A percentile compares a stretch with the other conserved stretches of the same genome.
These are phyloP conservation scores for Trifolium repens DNA, from an alignment of 306 rosid genomes.

Conservation along the genomic window DNA sequence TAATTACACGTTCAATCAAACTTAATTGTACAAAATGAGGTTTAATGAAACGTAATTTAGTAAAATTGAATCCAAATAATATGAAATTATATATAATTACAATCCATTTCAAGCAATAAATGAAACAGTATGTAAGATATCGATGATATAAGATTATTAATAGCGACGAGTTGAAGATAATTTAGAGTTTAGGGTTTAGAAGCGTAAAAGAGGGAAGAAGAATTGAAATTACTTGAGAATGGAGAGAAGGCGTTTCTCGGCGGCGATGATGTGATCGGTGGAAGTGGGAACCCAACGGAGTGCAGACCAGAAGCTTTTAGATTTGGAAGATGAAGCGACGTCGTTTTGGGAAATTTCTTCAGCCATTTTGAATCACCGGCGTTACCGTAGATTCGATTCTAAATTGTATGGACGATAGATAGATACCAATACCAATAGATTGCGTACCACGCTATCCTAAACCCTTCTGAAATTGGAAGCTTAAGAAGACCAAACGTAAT, in stretches of 20 bases:
- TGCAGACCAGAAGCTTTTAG: constrained; percentile 63
- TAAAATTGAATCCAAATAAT: too few relatives aligned
- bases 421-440: not conserved
- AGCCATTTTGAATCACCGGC: constrained; percentile 59
- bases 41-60: too few relatives aligned
- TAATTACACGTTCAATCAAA: too few relatives aligned
- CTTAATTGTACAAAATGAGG: too few relatives aligned
- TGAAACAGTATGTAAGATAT: not conserved
- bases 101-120: too few relatives aligned
- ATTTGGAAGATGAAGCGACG: constrained; percentile 44
- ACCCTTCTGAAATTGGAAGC: not conserved
- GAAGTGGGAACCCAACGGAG: constrained; percentile 97
- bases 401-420: not conserved
- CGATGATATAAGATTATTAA: not conserved
- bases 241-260: constrained; percentile 95
- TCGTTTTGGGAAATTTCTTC: constrained; percentile 54
- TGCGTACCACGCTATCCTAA: constrained; percentile 31
- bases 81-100: too few relatives aligned
- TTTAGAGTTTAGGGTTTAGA: constrained; percentile 44
- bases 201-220: constrained; percentile 1
- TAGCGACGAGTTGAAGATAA: not conserved
- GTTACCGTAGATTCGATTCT: not conserved
- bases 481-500: not conserved
- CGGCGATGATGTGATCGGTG: constrained; percentile 71
- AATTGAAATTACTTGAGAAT: constrained; percentile 64